Evolutionary conservation across 163 green algal genomes (phyloP), one percentile per base, ranked within the genome.

Genomic region (Scenedesmus sp.): DNA sequence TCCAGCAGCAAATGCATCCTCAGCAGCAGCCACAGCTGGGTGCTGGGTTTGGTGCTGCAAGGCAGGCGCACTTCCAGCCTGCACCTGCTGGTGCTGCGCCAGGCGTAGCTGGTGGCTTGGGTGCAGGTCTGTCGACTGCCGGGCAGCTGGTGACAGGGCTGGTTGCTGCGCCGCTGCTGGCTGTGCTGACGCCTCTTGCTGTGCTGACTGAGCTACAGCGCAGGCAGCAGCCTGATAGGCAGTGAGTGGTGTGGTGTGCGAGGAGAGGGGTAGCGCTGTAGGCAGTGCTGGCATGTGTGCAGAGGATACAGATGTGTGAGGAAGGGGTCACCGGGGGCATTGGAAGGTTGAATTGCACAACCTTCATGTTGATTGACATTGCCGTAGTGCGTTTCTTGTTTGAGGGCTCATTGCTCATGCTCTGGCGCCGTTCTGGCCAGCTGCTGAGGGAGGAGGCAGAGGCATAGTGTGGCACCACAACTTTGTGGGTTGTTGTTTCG

Each of bases 81-180:
- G 18, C 51, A 18, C 42, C 35, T n/a, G 59, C 7, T 37, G 20
- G 37, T n/a, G 85, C 85, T 33, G 37, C 26, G 13, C 0, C 68
- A 46, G 65, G 12, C 16, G 85, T 65, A 61, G 65, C 37, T 18
- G 43, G 24, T n/a, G 15, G 51, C 22, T 89, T n/a, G 44, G 12
- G 22, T 40, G 22, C 24, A 20, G 83, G n/a, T 44, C 37, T 30
- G 42, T 42, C 43, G 56, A 33, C 59, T 26, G 83, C 59, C 56
- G 83, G 83, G 15, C 88, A 89, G 88, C 3, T 92, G 65, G 46
- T 92, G 43, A 83, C 65, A 9, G 88, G 88, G n/a, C 65, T 92
- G 3, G 68, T 73, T 43, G 88, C 81, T 42, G 88, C 88, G 30
- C 88, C 88, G 37, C 44, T 92, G 81, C 24, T 92, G 88, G 37